phyloP scores from a whole-genome alignment of 257 asterid species.

The Thymus mandschuricus region DNA sequence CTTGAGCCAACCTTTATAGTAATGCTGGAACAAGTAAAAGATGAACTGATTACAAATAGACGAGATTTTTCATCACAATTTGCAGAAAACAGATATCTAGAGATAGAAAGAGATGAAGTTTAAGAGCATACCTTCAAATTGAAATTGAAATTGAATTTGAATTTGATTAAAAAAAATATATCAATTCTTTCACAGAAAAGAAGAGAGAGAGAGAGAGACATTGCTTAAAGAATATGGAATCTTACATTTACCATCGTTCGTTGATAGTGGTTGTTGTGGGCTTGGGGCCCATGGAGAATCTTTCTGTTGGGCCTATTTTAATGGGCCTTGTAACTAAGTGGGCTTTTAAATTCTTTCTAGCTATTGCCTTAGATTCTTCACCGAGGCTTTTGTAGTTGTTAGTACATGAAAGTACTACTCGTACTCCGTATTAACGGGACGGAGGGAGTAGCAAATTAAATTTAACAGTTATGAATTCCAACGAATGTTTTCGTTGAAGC shows the following conservation, averaged over 20 bases:
- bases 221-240: constrained; percentile 38
- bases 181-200: constrained; percentile 6
- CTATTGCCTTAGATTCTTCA: too few relatives aligned
- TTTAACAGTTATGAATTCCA: too few relatives aligned
- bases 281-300: constrained; percentile 31
- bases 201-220: constrained; percentile 27
- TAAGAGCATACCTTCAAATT: constrained; percentile 35
- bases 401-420: too few relatives aligned
- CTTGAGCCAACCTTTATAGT: constrained; percentile 20
- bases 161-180: not conserved
- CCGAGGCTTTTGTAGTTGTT: too few relatives aligned
- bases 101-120: not conserved
- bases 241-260: not conserved
- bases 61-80: not conserved
- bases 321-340: not conserved
- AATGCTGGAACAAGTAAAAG: not conserved
- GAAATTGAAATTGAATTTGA: not conserved
- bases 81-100: not conserved
- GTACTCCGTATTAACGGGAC: too few relatives aligned
- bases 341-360: not conserved
- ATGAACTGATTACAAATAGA: constrained; percentile 4
- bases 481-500: too few relatives aligned
- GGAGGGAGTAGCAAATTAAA: too few relatives aligned
- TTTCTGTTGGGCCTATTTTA: not conserved
- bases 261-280: constrained; percentile 25